phyloP scores from a whole-genome alignment of 1,284 basidiomycete genomes.

The Ustilago shanxiensis region DNA sequence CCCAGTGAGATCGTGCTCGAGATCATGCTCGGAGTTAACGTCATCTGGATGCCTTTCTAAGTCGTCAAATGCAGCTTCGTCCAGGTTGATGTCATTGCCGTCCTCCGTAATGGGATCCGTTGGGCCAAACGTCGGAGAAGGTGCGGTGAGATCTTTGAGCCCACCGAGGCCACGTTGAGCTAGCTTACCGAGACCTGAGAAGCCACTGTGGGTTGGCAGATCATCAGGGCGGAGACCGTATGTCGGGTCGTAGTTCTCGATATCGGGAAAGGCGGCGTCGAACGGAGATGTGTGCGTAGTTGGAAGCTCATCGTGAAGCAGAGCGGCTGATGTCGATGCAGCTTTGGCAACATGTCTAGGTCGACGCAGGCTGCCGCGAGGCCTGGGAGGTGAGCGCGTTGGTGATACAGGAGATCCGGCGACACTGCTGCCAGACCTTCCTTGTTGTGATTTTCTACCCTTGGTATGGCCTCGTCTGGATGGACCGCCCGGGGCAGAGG shows the following conservation, averaged over 20 bases:
- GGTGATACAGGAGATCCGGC: conserved; percentile 20
- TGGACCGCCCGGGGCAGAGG: conserved; percentile 39
- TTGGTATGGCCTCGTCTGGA: conserved; percentile 22
- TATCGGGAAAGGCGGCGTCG: conserved; percentile 64
- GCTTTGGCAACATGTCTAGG: conserved; percentile 39
- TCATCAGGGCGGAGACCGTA: conserved; percentile 83
- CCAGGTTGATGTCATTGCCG: conserved; percentile 23
- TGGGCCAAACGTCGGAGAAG: conserved; percentile 4
- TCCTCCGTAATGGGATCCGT: neutral
- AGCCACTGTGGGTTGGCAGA: conserved; percentile 76
- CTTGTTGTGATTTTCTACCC: conserved; percentile 11
- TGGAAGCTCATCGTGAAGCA: conserved; percentile 30
- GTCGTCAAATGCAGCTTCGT: conserved; percentile 40
- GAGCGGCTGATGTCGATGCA: conserved; percentile 37
- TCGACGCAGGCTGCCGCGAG: conserved; percentile 16
- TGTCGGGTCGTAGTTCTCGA: conserved; percentile 93
- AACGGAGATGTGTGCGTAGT: conserved; percentile 36
- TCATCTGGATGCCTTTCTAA: conserved; percentile 33
- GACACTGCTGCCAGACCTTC: conserved; percentile 13
- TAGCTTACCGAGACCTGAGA: conserved; percentile 76
- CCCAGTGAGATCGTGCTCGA: conserved; percentile 20
- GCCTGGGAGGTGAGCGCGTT: conserved; percentile 35
- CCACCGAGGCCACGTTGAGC: conserved; percentile 46
- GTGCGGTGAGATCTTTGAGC: conserved; percentile 46
- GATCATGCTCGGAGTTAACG: conserved; percentile 21